Base-by-base conservation (phyloP, 257 asterid species). In the Nicotiana undulata region DNA sequence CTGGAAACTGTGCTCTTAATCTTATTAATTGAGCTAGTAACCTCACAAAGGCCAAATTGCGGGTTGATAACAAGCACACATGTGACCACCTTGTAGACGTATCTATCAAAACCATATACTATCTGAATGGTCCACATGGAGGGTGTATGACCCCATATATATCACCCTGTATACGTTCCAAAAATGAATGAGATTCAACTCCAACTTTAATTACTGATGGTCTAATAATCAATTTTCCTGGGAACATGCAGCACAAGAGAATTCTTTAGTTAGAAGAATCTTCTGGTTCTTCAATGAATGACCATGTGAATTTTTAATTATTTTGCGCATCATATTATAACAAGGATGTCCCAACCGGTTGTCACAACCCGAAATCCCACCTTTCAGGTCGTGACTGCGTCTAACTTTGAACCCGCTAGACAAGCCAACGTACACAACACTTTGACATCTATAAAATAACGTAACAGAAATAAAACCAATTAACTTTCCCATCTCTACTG, bases 31-130 rank as follows among this genome's bases (percentile, higher is more conserved):
- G 34, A 31, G 34, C 5, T 3, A 52, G 16, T 9, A 52, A 44
- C 17, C n/a, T 55, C 22, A 22, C 52, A 61, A 78, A 61, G 2
- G 1, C 60, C 8, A 0, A 61, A 20, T 34, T 34, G 64, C 4
- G 74, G n/a, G 81, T 56, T 40, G 75, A 61, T 22, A 78, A 78
- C 15, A 78, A 44, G 29, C 59, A 40, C 22, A 78, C 40, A 61
- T 60, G 61, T 60, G 61, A 78, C 44, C 75, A 78, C 26, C 11
- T 37, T 18, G 26, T 34, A 8, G 60, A 66, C 20, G 2, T 2
- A 20, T n/a, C 28, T n/a, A 58, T 20, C 28, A 58, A 58, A 9
- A 5, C 3, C 11, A 56, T 56, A 56, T 5, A 16, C 16, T 53
- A 53, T 53, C 16, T 15, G 17, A 53, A 56, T 56, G 11, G 10